Conservation (phyloP, 2,329 filamentous ascomycete genomes). For the Stachybotrys elegans region DNA sequence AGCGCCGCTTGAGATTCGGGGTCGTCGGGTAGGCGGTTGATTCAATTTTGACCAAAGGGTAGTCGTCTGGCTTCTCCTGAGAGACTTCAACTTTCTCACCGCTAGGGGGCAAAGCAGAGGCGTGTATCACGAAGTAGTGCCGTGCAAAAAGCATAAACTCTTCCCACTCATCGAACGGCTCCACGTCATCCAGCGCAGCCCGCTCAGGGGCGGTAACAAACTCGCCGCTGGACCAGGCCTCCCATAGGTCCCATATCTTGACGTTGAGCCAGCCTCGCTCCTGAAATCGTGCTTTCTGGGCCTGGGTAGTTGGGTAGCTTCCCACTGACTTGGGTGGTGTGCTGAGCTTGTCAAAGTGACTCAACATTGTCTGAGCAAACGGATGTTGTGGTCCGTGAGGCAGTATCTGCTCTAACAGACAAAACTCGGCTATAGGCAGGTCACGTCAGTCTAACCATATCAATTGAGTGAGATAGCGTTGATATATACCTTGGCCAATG, state of each 20-base stretch:
- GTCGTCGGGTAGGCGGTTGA: no score
- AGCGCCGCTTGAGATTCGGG: constrained; percentile 49
- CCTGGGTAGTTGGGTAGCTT: constrained; percentile 59
- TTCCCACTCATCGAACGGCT: constrained; percentile 95
- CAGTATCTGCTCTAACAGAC: constrained; percentile 79
- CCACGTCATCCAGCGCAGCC: constrained; percentile 59
- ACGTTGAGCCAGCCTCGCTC: constrained; percentile 63
- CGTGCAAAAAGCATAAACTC: constrained; percentile 81
- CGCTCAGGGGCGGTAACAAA: constrained; percentile 61
- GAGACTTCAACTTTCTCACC: no score
- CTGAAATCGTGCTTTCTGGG: constrained; percentile 65
- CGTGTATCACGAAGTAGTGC: constrained; percentile 77
- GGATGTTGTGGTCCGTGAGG: constrained; percentile 74
- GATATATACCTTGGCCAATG: constrained; percentile 57
- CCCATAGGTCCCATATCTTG: constrained; percentile 68
- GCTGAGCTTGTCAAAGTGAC: constrained; percentile 74
- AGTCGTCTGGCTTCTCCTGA: no score
- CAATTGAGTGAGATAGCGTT: background rate
- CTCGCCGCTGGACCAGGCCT: constrained; percentile 67
- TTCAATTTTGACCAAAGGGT: no score
- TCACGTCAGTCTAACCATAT: background rate
- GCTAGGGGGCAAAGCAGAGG: constrained; percentile 25
- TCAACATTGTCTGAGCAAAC: constrained; percentile 81
- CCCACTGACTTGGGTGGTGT: constrained; percentile 72
- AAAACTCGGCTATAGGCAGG: constrained; percentile 59